Evolutionary conservation across 306 rosid species (phyloP).

Genomic region (Fragaria vesca): DNA sequence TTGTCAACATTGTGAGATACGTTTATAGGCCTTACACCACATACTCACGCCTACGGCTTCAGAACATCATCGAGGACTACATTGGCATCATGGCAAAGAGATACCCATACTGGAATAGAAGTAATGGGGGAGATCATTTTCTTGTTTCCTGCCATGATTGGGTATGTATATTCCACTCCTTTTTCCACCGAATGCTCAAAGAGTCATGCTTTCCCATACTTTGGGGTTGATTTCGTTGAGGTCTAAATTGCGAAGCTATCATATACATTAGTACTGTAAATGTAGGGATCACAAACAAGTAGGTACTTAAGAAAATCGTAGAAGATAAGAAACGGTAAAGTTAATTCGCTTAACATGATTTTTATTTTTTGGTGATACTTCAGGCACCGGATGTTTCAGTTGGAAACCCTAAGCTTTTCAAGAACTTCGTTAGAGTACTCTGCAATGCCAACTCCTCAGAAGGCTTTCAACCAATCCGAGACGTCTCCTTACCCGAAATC

Average conservation of each 20-base stretch:
- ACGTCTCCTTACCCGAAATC: conserved; percentile 35
- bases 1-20: conserved; percentile 38
- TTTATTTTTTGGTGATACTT: not conserved
- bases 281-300: no score
- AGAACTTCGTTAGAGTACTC: conserved; percentile 39
- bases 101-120: conserved; percentile 57
- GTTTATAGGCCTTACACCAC: conserved; percentile 38
- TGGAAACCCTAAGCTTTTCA: conserved; percentile 23
- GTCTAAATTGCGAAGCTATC: not conserved
- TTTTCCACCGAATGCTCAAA: not conserved
- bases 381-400: conserved; percentile 37
- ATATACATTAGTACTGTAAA: not conserved
- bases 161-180: conserved; percentile 28
- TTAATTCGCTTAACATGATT: not conserved
- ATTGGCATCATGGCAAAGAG: conserved; percentile 23
- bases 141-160: conserved; percentile 69
- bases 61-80: conserved; percentile 31
- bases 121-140: conserved; percentile 62
- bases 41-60: conserved; percentile 32
- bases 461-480: conserved; percentile 35
- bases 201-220: not conserved
- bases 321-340: not conserved
- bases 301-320: no score
- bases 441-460: conserved; percentile 49
- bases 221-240: not conserved